These are phyloP conservation scores for Trypanosomatidae sp. DNA, from an alignment of 208 protist species.

Conservation along the genomic window DNA sequence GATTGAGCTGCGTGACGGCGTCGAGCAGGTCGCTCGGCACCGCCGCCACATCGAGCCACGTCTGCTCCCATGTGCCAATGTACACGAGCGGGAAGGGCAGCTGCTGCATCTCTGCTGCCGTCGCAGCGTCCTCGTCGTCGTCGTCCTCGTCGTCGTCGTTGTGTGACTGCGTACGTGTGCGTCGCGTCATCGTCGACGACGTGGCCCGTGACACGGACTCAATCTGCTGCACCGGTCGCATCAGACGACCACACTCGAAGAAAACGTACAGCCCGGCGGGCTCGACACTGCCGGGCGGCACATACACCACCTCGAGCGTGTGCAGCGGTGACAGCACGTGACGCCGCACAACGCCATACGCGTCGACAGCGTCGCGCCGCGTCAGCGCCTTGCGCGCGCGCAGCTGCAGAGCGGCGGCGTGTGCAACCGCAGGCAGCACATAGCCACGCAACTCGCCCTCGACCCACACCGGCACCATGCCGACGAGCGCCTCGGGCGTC, in stretches of 20 bases:
- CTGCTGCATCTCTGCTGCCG: slow-evolving; percentile 15
- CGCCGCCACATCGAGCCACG: slow-evolving; percentile 95
- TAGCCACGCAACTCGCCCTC: slow-evolving; percentile 88
- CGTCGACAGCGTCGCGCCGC: slow-evolving; percentile 24
- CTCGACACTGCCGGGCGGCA: slow-evolving; percentile 50
- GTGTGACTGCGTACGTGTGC: slow-evolving; percentile 12
- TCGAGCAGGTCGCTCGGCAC: slow-evolving; percentile 80
- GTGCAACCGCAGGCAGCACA: slow-evolving; percentile 35
- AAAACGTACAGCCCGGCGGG: slow-evolving; percentile 85
- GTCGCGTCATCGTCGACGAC: not conserved
- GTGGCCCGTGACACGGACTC: slow-evolving; percentile 12
- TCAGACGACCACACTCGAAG: slow-evolving; percentile 85
- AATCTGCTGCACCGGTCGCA: slow-evolving; percentile 92
- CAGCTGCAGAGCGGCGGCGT: slow-evolving; percentile 17
- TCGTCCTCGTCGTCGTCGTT: slow-evolving; percentile 59
- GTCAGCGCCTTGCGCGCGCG: slow-evolving; percentile 35
- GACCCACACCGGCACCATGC: slow-evolving; percentile 83
- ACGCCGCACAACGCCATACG: slow-evolving; percentile 45
- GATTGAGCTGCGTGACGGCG: slow-evolving; percentile 46
- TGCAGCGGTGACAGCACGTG: slow-evolving; percentile 30
- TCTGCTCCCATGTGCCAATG: slow-evolving; percentile 97
- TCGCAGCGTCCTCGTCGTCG: slow-evolving; percentile 23
- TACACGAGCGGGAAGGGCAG: slow-evolving; percentile 64
- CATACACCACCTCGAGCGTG: slow-evolving; percentile 71
- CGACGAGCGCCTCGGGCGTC: slow-evolving; percentile 35